A percentile compares a stretch with the other conserved stretches of the same genome.
Evolutionary conservation across 2,329 filamentous ascomycete species (phyloP).

Genomic region (Xylariaceae sp.): DNA sequence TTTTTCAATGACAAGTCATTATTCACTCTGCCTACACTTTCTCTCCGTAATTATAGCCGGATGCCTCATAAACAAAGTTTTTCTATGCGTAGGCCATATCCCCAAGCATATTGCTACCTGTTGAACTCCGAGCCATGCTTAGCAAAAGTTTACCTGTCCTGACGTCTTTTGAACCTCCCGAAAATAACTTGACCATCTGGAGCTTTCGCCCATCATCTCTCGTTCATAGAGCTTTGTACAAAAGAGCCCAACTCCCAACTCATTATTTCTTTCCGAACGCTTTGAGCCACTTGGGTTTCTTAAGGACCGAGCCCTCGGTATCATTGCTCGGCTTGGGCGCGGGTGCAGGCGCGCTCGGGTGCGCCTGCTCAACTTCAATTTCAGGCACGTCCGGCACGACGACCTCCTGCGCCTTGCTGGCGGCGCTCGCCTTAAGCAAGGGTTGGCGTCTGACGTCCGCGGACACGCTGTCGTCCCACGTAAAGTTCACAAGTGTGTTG

Average conservation of each 20-base stretch:
- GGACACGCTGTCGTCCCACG: slow-evolving; percentile 28
- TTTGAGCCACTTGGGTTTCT: slow-evolving; percentile 67
- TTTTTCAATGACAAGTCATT: slow-evolving; percentile 14
- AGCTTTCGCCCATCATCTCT: background rate
- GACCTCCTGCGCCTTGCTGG: slow-evolving; percentile 51
- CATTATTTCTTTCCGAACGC: slow-evolving; percentile 63
- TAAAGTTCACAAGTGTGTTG: slow-evolving; percentile 61
- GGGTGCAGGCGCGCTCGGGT: background rate
- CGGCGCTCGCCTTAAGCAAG: slow-evolving; percentile 45
- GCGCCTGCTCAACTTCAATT: slow-evolving; percentile 29
- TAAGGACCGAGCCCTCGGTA: slow-evolving; percentile 24
- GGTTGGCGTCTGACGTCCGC: slow-evolving; percentile 26
- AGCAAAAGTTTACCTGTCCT: slow-evolving; percentile 2
- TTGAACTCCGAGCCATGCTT: slow-evolving; percentile 14
- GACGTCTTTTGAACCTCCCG: background rate
- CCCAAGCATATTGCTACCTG: background rate
- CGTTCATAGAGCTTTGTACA: background rate
- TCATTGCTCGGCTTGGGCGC: slow-evolving; percentile 20
- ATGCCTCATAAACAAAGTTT: background rate
- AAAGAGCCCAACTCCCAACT: background rate
- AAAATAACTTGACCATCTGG: background rate
- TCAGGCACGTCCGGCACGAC: slow-evolving; percentile 47
- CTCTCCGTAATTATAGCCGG: slow-evolving; percentile 1
- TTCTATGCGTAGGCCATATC: background rate
- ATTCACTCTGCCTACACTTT: slow-evolving; percentile 8